These are phyloP conservation scores for Oehlia diaphana DNA, from an alignment of 192 early-diverging fungal genomes.

Conservation along the genomic window DNA sequence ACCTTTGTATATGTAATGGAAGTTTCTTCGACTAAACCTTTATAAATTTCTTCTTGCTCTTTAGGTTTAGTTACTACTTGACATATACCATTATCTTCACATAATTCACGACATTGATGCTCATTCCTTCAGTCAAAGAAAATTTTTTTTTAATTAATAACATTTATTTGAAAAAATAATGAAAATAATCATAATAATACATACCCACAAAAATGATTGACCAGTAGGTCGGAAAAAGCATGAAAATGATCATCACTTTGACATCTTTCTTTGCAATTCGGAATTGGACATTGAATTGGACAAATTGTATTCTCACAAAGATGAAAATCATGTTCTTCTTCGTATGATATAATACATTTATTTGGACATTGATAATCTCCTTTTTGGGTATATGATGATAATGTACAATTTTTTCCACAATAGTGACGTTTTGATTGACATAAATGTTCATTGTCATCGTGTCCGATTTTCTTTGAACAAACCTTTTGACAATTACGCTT, in stretches of 20 bases:
- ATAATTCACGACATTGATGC: slow-evolving; percentile 28
- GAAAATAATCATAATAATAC: neutral
- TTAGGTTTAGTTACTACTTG: slow-evolving; percentile 16
- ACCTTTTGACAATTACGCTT: too few relatives aligned
- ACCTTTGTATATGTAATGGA: slow-evolving; percentile 29
- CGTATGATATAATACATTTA: slow-evolving; percentile 21
- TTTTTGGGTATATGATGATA: neutral
- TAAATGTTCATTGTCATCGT: slow-evolving; percentile 23
- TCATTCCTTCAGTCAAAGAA: slow-evolving; percentile 6
- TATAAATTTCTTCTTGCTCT: neutral
- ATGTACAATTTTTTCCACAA: slow-evolving; percentile 30
- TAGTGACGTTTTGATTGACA: slow-evolving; percentile 28
- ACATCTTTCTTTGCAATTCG: neutral
- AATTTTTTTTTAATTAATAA: neutral
- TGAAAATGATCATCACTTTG: slow-evolving; percentile 28
- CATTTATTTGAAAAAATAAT: too few relatives aligned
- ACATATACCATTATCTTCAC: slow-evolving; percentile 27
- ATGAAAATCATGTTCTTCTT: slow-evolving; percentile 7
- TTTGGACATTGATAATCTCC: slow-evolving; percentile 16
- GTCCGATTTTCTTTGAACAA: slow-evolving; percentile 19
- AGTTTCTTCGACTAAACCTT: neutral
- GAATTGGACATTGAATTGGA: slow-evolving; percentile 23
- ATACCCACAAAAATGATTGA: slow-evolving; percentile 30
- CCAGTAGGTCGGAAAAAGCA: neutral
- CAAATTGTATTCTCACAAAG: slow-evolving; percentile 22